phyloP scores from a whole-genome alignment of 495 filamentous ascomycete genomes.

The Neurospora sp. region DNA sequence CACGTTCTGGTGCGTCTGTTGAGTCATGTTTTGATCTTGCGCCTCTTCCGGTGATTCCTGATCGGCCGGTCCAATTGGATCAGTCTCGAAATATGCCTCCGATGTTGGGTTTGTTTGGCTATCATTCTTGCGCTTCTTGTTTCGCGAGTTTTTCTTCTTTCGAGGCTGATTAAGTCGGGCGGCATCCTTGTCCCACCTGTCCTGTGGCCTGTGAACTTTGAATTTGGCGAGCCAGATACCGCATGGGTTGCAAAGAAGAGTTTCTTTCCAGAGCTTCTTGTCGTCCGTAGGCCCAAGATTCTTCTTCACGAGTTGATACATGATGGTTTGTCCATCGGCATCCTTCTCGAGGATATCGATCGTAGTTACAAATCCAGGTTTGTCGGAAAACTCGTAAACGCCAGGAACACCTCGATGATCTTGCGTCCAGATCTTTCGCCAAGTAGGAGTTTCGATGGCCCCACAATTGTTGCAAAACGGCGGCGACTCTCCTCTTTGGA shows the following conservation, averaged over 20 bases:
- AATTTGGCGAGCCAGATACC: slow-evolving; percentile 89
- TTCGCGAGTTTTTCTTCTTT: slow-evolving; percentile 32
- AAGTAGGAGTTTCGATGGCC: slow-evolving; percentile 87
- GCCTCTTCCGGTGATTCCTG: slow-evolving; percentile 19
- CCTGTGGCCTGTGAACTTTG: slow-evolving; percentile 69
- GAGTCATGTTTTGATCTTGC: slow-evolving; percentile 17
- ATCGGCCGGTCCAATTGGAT: slow-evolving; percentile 31
- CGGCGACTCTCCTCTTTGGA: slow-evolving; percentile 65
- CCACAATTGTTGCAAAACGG: slow-evolving; percentile 88
- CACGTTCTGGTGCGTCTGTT: slow-evolving; percentile 19
- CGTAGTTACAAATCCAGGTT: slow-evolving; percentile 51
- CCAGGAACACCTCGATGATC: slow-evolving; percentile 50
- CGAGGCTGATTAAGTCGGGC: slow-evolving; percentile 37
- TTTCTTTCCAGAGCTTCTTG: slow-evolving; percentile 54
- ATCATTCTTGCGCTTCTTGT: slow-evolving; percentile 38
- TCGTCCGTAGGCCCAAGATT: slow-evolving; percentile 45
- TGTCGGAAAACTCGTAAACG: slow-evolving; percentile 55
- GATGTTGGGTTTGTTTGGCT: slow-evolving; percentile 31
- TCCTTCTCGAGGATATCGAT: slow-evolving; percentile 56
- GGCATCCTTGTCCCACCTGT: slow-evolving; percentile 67
- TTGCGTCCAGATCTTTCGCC: slow-evolving; percentile 80
- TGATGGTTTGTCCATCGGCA: slow-evolving; percentile 44
- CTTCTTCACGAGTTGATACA: slow-evolving; percentile 70
- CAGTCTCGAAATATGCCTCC: slow-evolving; percentile 40
- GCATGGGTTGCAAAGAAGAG: slow-evolving; percentile 88